Evolutionary conservation across 2,329 filamentous ascomycete genomes (phyloP), one percentile per base, ranked within the genome.

Genomic region (Fusarium brevicatenulatum): DNA sequence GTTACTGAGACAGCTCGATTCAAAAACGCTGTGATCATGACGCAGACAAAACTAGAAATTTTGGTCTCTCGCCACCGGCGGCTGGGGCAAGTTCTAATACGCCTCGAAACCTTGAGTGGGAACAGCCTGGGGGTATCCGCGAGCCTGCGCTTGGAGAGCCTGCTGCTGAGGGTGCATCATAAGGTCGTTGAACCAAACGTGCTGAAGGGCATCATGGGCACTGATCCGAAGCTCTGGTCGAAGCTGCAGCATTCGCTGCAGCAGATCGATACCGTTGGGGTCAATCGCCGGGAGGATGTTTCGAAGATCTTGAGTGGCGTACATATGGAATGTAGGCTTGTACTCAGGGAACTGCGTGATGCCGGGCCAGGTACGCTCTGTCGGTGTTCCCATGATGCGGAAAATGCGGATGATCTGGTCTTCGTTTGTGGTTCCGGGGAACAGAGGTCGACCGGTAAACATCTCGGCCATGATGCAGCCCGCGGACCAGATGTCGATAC

Each of bases 401-500:
- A 99, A 99, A 82, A 99, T 99, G 81, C 97, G 95, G 72, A 97
- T 89, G 57, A 98, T 91, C 82, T 99, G 96, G 80, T 99, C 96
- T 82, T 99, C 96, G 81, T 99, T 99, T 42, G 96, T 98, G 4
- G 96, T 99, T 66, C 96, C 96, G 0, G 96, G 96, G 85, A 99
- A 99, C 11, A 99, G 88, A 1, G 96, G 96, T 23, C 96, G 90
- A 8, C 96, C 96, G 0, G 95, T 98, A 83, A 97, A 98, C 95
- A 99, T 98, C 84, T 99, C 96, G 15, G 96, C 96, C 96, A 99
- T 98, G 86, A 99, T 99, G 83, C 96, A 99, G 63, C 96, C 96
- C 11, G 96, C 96, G 11, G 94, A 97, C 96, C 96, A 99, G 81
- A 99, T 98, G 80, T 99, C 96, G 82, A 99, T 98, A 84, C 94